Evolutionary conservation across 208 protist genomes (phyloP).

Genomic region (Wallacemonas collosoma): DNA sequence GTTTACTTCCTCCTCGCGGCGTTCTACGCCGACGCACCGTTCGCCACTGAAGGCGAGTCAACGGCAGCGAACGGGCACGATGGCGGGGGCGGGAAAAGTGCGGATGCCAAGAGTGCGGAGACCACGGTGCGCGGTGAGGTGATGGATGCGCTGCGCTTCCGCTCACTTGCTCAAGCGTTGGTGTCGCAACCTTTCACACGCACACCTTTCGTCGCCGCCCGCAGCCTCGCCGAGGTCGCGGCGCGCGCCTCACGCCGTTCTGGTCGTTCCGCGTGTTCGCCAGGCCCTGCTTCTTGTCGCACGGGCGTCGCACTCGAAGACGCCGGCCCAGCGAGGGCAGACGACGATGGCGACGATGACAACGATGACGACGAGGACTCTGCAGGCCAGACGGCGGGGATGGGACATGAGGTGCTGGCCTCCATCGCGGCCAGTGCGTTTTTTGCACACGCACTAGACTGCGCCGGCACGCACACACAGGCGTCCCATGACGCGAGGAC

Average conservation of each 20-base stretch:
- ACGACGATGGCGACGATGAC: too few relatives aligned
- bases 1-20: conserved; percentile 6
- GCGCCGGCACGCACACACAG: not conserved
- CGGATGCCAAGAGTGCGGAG: too few relatives aligned
- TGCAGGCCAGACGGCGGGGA: too few relatives aligned
- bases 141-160: not conserved
- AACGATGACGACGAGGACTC: too few relatives aligned
- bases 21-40: conserved; percentile 1
- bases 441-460: conserved; percentile 3
- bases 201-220: not conserved
- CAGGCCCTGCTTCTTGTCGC: too few relatives aligned
- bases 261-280: not conserved
- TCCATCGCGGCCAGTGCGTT: not conserved
- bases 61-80: not conserved
- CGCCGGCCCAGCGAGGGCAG: too few relatives aligned
- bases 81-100: too few relatives aligned
- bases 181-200: not conserved
- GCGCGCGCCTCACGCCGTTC: not conserved
- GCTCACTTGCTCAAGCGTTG: not conserved
- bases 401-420: not conserved
- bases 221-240: not conserved
- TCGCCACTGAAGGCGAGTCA: not conserved
- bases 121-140: not conserved
- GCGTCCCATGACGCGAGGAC: too few relatives aligned
- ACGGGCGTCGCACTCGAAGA: too few relatives aligned